These are phyloP conservation scores for Ophiostoma populinum DNA, from an alignment of 2,329 filamentous ascomycete genomes.

Conservation along the genomic window DNA sequence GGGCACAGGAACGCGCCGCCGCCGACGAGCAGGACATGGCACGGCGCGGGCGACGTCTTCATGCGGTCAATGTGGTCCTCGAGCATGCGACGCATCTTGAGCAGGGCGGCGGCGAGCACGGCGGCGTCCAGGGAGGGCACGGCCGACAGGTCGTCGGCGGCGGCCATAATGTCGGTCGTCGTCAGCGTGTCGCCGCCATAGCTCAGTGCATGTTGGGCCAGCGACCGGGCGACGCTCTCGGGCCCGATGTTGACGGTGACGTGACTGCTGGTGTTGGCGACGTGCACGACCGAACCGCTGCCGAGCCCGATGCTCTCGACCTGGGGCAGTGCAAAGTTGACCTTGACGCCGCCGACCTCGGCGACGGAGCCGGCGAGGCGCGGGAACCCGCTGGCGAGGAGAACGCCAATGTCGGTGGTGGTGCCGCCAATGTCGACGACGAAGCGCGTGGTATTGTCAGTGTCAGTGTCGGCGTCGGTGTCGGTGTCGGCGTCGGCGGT, in stretches of 20 bases:
- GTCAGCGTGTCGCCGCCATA: slow-evolving; percentile 41
- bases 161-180: slow-evolving; percentile 36
- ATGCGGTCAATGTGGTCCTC: slow-evolving; percentile 41
- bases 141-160: slow-evolving; percentile 9
- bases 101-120: slow-evolving; percentile 18
- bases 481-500: not conserved
- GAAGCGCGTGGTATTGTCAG: slow-evolving; percentile 32
- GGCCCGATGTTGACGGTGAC: slow-evolving; percentile 16
- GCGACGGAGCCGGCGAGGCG: slow-evolving; percentile 45
- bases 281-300: slow-evolving; percentile 36
- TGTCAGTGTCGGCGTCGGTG: not conserved
- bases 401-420: slow-evolving; percentile 43
- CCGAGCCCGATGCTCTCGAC: slow-evolving; percentile 42
- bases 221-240: slow-evolving; percentile 19
- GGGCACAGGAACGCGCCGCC: slow-evolving; percentile 44
- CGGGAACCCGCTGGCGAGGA: slow-evolving; percentile 45
- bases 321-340: slow-evolving; percentile 41
- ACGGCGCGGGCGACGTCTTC: slow-evolving; percentile 41
- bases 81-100: slow-evolving; percentile 30
- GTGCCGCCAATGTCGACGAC: slow-evolving; percentile 52
- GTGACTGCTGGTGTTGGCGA: slow-evolving; percentile 21
- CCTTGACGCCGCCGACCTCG: slow-evolving; percentile 42
- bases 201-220: slow-evolving; percentile 33
- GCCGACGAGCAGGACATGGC: slow-evolving; percentile 44
- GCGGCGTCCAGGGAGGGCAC: slow-evolving; percentile 13